Evolutionary conservation across 768 basidiomycete genomes (phyloP).

Genomic region (Trametes gibbosa): DNA sequence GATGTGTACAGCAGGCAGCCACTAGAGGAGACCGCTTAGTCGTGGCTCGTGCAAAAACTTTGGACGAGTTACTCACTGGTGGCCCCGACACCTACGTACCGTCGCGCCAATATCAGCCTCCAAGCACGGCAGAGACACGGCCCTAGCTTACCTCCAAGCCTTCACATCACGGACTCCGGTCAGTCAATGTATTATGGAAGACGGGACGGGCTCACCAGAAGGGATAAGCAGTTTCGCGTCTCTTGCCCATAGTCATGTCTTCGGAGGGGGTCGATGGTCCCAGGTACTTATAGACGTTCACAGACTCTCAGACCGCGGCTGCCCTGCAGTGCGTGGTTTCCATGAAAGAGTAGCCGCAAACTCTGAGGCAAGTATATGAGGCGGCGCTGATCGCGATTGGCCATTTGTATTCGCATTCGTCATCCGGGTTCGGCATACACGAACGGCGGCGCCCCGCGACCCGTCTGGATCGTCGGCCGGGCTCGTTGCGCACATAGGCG

Average conservation of each 20-base stretch:
- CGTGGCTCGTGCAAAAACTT: neutral
- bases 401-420: constrained; percentile 1
- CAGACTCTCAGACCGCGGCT: constrained; percentile 12
- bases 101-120: neutral
- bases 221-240: constrained; percentile 23
- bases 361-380: neutral
- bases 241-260: constrained; percentile 13
- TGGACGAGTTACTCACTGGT: constrained; percentile 29
- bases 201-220: constrained; percentile 27
- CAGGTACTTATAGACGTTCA: constrained; percentile 3
- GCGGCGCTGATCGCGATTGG: constrained; percentile 4
- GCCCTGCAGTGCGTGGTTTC: constrained; percentile 16
- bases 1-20: constrained; percentile 81
- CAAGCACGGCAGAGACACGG: neutral
- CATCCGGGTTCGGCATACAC: constrained; percentile 12
- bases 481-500: neutral
- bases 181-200: neutral
- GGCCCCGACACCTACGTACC: constrained; percentile 32
- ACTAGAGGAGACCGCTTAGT: constrained; percentile 34
- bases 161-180: constrained; percentile 1
- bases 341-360: constrained; percentile 11
- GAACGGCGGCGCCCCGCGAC: neutral
- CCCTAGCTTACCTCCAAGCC: constrained; percentile 34
- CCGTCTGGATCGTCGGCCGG: constrained; percentile 2
- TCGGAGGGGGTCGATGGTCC: neutral